phyloP scores from a whole-genome alignment of 352 stramenopile genomes.

The Phytopythium delawarense region DNA sequence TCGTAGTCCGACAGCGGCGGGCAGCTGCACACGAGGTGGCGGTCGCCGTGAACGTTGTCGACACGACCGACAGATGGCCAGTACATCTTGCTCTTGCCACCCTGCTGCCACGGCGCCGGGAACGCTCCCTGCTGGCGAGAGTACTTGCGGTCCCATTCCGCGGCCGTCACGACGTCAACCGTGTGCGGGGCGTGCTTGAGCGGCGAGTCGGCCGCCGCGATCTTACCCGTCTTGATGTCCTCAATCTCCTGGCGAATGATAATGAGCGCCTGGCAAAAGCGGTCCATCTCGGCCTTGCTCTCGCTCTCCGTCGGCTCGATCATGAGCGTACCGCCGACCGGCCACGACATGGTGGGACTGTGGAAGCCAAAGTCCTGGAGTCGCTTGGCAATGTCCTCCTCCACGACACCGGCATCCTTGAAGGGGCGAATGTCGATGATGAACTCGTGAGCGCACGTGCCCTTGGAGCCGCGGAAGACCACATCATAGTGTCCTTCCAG shows the following conservation, averaged over 20 bases:
- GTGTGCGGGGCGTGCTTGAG: conserved; percentile 98
- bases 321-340: conserved; percentile 98
- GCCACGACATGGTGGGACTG: conserved; percentile 99
- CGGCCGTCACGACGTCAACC: conserved; percentile 89
- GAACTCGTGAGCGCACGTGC: conserved; percentile 99
- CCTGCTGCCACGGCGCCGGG: conserved; percentile 92
- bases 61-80: conserved; percentile 97
- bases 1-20: conserved; percentile 95
- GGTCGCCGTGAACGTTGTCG: conserved; percentile 99
- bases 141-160: conserved; percentile 95
- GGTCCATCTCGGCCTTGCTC: conserved; percentile 97
- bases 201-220: conserved; percentile 91
- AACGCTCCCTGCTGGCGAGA: conserved; percentile 92
- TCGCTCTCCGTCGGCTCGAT: conserved; percentile 99
- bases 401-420: conserved; percentile 94
- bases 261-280: conserved; percentile 96
- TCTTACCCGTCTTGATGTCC: conserved; percentile 91
- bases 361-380: conserved; percentile 99
- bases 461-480: conserved; percentile 95
- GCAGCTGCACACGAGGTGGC: conserved; percentile 98
- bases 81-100: conserved; percentile 94
- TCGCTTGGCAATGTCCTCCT: conserved; percentile 98
- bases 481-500: conserved; percentile 95
- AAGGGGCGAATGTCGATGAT: conserved; percentile 98
- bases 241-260: conserved; percentile 97